phyloP scores from a whole-genome alignment of 2,329 filamentous ascomycete species.

The Calonectria pteridis region DNA sequence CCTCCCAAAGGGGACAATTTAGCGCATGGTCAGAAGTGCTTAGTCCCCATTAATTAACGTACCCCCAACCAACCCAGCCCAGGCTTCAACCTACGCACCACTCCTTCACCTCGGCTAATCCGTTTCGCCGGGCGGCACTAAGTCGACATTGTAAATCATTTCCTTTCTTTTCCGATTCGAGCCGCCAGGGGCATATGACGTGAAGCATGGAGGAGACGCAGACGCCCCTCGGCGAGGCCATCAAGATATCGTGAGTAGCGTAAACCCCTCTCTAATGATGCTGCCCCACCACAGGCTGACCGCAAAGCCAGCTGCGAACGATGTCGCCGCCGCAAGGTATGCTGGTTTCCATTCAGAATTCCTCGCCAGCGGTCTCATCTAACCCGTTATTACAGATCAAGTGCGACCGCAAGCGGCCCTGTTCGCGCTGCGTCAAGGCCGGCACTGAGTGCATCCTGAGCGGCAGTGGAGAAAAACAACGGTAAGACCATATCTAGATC shows the following conservation, averaged over 20 bases:
- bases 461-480: constrained; percentile 57
- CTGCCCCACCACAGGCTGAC: constrained; percentile 19
- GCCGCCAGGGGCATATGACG: not conserved
- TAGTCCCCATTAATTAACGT: constrained; percentile 10
- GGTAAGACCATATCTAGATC: constrained; percentile 43
- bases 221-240: constrained; percentile 51
- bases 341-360: not conserved
- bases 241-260: constrained; percentile 52
- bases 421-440: constrained; percentile 60
- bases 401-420: constrained; percentile 65
- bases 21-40: constrained; percentile 25
- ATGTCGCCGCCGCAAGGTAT: constrained; percentile 58
- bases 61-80: constrained; percentile 14
- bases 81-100: constrained; percentile 30
- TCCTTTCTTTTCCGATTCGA: not conserved
- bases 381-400: constrained; percentile 56
- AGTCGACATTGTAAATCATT: not conserved
- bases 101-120: constrained; percentile 17
- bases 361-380: not conserved
- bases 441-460: constrained; percentile 55
- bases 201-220: constrained; percentile 50
- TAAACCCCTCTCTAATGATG: constrained; percentile 12
- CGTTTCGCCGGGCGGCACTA: not conserved
- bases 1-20: constrained; percentile 25
- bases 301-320: constrained; percentile 53